Conservation (phyloP, 257 asterid species). For the Solanum chiquidenum region DNA sequence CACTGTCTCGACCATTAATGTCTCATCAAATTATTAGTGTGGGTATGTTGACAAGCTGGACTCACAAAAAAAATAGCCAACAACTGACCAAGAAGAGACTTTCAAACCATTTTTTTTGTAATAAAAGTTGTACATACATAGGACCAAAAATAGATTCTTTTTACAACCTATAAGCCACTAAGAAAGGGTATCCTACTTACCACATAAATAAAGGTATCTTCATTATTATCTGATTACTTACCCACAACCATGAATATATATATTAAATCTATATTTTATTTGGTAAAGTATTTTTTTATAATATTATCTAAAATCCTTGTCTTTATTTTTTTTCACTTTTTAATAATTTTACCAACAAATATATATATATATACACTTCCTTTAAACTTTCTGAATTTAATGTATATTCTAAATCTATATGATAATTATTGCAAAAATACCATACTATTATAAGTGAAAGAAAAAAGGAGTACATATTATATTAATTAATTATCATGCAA, state of each 20-base stretch:
- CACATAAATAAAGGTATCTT: background rate
- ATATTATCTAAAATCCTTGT: background rate
- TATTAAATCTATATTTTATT: background rate
- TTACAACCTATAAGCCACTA: background rate
- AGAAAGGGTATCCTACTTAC: background rate
- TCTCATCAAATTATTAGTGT: background rate
- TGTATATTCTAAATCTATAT: background rate
- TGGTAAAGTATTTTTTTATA: background rate
- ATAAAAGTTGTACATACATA: background rate
- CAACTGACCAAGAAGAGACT: constrained; percentile 4
- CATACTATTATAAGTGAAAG: background rate
- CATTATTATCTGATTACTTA: background rate
- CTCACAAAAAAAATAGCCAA: background rate
- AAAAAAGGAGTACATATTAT: background rate
- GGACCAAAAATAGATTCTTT: constrained; percentile 2
- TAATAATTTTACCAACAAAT: background rate
- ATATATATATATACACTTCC: background rate
- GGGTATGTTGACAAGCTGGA: constrained; percentile 9
- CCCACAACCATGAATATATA: background rate
- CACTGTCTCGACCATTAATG: background rate
- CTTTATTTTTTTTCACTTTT: background rate
- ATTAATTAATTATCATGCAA: background rate
- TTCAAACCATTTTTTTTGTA: background rate
- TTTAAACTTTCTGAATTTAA: background rate
- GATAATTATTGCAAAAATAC: background rate